phyloP scores from a whole-genome alignment of 805 yeast species.

The Cyberlindnera nakhonratchasimensis region DNA sequence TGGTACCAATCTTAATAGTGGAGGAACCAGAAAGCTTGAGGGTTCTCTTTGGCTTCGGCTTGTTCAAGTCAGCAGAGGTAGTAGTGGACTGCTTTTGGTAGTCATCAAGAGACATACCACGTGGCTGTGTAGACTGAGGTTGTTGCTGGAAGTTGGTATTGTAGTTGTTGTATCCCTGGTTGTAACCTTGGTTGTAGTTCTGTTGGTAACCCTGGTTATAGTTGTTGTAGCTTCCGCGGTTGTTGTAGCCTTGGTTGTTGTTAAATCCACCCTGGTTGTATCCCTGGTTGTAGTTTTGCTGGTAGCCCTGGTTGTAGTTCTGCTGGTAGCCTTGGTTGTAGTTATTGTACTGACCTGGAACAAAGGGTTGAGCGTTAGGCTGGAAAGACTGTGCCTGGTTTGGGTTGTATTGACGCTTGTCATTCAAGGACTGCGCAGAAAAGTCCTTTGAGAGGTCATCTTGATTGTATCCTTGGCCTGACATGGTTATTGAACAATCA shows the following conservation, averaged over 20 bases:
- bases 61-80: constrained; percentile 18
- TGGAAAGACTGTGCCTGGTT: constrained; percentile 47
- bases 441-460: constrained; percentile 32
- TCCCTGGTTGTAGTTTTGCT: constrained; percentile 17
- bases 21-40: constrained; percentile 64
- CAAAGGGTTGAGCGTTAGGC: constrained; percentile 38
- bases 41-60: constrained; percentile 47
- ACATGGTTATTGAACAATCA: constrained; percentile 17
- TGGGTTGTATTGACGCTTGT: constrained; percentile 45
- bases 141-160: constrained; percentile 22
- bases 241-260: constrained; percentile 17
- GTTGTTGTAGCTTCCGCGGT: constrained; percentile 11
- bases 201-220: constrained; percentile 22
- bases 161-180: constrained; percentile 14
- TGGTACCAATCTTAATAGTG: constrained; percentile 59
- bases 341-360: constrained; percentile 36
- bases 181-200: constrained; percentile 15
- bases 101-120: constrained; percentile 77
- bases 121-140: constrained; percentile 31
- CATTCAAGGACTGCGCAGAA: constrained; percentile 26
- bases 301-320: constrained; percentile 2
- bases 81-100: constrained; percentile 57
- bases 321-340: constrained; percentile 22
- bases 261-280: constrained; percentile 8
- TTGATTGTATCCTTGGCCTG: constrained; percentile 26